Percentiles rank a stretch among this genome's conserved stretches.
Evolutionary conservation across 1,284 basidiomycete genomes (phyloP).

Genomic region (Cryptococcus neoformans): DNA sequence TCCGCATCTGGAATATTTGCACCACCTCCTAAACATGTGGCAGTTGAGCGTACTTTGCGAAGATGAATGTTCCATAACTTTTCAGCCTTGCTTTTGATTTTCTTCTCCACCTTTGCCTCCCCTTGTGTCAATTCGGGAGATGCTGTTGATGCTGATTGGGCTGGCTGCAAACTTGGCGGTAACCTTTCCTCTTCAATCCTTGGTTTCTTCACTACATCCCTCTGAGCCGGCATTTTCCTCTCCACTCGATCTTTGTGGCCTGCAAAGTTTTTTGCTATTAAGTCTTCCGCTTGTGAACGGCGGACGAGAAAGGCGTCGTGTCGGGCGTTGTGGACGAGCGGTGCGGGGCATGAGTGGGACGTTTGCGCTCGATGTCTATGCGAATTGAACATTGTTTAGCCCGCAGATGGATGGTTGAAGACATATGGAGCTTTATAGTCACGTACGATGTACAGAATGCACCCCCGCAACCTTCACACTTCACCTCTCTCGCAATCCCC

Average conservation of each 20-base stretch:
- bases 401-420: neutral
- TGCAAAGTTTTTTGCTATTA: constrained; percentile 34
- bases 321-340: constrained; percentile 23
- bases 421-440: neutral
- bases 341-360: constrained; percentile 36
- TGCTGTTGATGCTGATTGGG: neutral
- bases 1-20: constrained; percentile 9
- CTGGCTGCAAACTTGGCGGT: constrained; percentile 15
- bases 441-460: constrained; percentile 39
- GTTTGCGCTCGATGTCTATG: constrained; percentile 24
- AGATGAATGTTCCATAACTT: constrained; percentile 39
- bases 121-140: no score
- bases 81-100: constrained; percentile 29
- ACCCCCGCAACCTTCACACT: constrained; percentile 30
- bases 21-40: constrained; percentile 24
- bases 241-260: constrained; percentile 18
- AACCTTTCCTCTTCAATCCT: constrained; percentile 5
- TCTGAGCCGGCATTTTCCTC: constrained; percentile 22
- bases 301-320: constrained; percentile 25
- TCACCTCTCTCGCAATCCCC: constrained; percentile 22
- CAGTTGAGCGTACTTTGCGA: constrained; percentile 28
- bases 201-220: constrained; percentile 12
- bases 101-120: neutral
- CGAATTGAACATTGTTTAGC: neutral
- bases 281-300: constrained; percentile 23